Evolutionary conservation across 1,139 yeast genomes (phyloP), one percentile per base, ranked within the genome.

Genomic region (Yamadazyma atmosphaerica): DNA sequence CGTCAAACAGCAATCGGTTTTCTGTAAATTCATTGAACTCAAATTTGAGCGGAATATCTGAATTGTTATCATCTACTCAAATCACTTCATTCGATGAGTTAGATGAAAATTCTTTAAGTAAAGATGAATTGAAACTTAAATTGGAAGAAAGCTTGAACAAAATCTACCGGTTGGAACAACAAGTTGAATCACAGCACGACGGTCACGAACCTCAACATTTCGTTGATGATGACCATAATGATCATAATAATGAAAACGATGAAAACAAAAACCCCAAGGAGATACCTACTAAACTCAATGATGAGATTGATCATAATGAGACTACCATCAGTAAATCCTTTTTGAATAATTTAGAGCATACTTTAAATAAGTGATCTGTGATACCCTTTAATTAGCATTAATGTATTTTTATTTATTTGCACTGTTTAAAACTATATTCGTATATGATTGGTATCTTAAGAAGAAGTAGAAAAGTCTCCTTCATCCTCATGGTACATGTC

Each of bases 401-500:
- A 33, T n/a, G 16, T 27, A 11, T n/a, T 22, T 26, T 19, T 19
- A 28, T 29, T 13, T 35, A 29, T 33, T 35, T 33, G n/a, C n/a
- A n/a, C n/a, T n/a, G n/a, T n/a, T n/a, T n/a, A n/a, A n/a, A n/a
- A n/a, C n/a, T n/a, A n/a, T n/a, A n/a, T n/a, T n/a, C n/a, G n/a
- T n/a, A n/a, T n/a, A n/a, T n/a, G n/a, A n/a, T n/a, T n/a, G n/a
- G n/a, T n/a, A n/a, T n/a, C n/a, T 18, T 25, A 31, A 28, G 27
- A 30, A 6, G 33, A 30, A 6, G 72, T 63, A 6, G 52, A 63
- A 49, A 75, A 75, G 45, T 72, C 68, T 10, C 80, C 82, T 54
- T 78, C 83, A n/a, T 77, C 81, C 51, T 78, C 83, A 52, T 78
- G 82, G 50, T 77, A 77, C 76, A 77, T 63, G 21, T 76, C 81